phyloP scores from a whole-genome alignment of 2,329 filamentous ascomycete species.

The Macroventuria anomochaeta region DNA sequence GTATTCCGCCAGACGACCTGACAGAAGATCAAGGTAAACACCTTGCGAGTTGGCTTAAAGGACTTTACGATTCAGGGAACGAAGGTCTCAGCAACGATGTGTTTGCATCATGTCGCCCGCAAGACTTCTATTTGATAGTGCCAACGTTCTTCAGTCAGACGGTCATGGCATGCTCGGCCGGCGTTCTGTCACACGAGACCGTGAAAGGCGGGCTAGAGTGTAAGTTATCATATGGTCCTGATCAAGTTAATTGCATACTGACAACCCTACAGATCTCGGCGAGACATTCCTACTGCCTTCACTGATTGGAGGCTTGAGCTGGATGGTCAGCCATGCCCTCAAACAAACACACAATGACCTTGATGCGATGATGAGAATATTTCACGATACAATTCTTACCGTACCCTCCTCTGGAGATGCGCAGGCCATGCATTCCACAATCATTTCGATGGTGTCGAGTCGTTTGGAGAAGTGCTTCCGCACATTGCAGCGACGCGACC shows the following conservation, averaged over 20 bases:
- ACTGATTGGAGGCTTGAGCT: conserved; percentile 74
- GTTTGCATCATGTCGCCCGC: conserved; percentile 80
- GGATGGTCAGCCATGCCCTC: conserved; percentile 74
- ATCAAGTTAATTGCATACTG: background rate
- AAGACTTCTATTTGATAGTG: conserved; percentile 80
- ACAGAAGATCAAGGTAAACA: conserved; percentile 70
- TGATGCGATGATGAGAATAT: conserved; percentile 71
- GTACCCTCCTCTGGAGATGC: conserved; percentile 75
- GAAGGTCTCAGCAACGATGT: conserved; percentile 81
- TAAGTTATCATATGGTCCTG: conserved; percentile 48
- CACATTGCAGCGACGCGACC: conserved; percentile 70
- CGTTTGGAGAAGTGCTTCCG: conserved; percentile 72
- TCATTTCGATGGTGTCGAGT: conserved; percentile 74
- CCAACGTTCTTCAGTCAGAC: conserved; percentile 80
- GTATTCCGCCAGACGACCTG: conserved; percentile 65
- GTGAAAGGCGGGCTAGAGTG: conserved; percentile 79
- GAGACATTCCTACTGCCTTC: conserved; percentile 83
- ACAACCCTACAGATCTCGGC: conserved; percentile 64
- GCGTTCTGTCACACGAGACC: conserved; percentile 70
- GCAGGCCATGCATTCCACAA: conserved; percentile 71
- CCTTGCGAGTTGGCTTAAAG: conserved; percentile 76
- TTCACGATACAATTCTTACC: conserved; percentile 75
- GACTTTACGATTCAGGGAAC: conserved; percentile 69
- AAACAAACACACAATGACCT: conserved; percentile 68
- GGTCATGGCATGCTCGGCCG: conserved; percentile 71